Evolutionary conservation across 805 yeast genomes (phyloP).

Genomic region (Yarrowia keelungensis): DNA sequence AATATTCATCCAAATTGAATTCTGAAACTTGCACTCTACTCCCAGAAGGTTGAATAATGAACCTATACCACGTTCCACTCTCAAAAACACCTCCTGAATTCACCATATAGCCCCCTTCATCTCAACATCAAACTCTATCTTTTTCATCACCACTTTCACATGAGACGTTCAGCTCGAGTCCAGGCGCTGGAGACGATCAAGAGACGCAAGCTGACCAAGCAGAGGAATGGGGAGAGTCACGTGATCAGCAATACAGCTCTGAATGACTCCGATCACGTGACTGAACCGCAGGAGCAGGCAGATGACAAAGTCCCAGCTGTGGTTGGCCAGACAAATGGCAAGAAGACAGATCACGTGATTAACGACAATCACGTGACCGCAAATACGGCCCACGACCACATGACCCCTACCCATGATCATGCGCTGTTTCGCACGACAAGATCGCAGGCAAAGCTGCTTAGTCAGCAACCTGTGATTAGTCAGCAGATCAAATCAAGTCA

Average conservation of each 20-base stretch:
- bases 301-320: background rate
- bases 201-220: background rate
- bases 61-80: too few relatives aligned
- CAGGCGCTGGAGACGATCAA: conserved; percentile 29
- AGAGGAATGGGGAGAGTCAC: background rate
- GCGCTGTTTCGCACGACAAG: background rate
- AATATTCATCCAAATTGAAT: background rate
- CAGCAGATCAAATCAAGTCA: background rate
- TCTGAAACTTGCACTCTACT: background rate
- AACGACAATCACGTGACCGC: background rate
- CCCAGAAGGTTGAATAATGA: too few relatives aligned
- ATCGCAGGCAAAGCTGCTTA: background rate
- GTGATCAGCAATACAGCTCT: background rate
- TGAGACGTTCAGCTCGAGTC: conserved; percentile 32
- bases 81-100: background rate
- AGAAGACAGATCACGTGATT: background rate
- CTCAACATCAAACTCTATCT: conserved; percentile 9
- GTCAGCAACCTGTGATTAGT: background rate
- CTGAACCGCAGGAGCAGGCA: background rate
- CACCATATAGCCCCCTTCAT: background rate
- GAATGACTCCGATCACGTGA: background rate
- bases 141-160: background rate
- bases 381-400: background rate
- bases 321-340: conserved; percentile 2
- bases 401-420: background rate